A percentile compares a stretch with the other conserved stretches of the same genome.
phyloP scores from a whole-genome alignment of 2,329 filamentous ascomycete genomes.

The Cladosporium halotolerans region DNA sequence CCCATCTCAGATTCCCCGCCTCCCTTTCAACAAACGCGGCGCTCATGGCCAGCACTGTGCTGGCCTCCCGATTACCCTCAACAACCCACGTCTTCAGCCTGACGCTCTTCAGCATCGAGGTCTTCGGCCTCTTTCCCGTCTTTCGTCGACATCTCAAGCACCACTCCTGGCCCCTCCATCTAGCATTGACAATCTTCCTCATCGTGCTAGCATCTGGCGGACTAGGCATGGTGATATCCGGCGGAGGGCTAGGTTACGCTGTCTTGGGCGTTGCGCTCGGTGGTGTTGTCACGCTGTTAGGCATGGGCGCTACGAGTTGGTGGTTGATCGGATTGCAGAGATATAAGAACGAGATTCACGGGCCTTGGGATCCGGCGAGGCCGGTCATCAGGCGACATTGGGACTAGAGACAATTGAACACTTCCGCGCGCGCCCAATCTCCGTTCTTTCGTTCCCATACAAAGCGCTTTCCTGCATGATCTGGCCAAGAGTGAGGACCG shows the following conservation, averaged over 20 bases:
- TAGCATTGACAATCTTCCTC: slow-evolving; percentile 66
- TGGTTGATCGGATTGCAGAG: slow-evolving; percentile 96
- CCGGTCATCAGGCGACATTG: slow-evolving; percentile 67
- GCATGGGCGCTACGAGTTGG: slow-evolving; percentile 93
- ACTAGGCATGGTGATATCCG: slow-evolving; percentile 56
- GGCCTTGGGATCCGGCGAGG: slow-evolving; percentile 92
- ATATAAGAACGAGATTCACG: slow-evolving; percentile 98
- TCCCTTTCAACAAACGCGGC: slow-evolving; percentile 90
- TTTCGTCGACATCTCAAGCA: slow-evolving; percentile 84
- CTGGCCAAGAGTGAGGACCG: no score
- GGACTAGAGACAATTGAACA: not conserved
- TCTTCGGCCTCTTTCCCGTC: slow-evolving; percentile 96
- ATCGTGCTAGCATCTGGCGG: slow-evolving; percentile 75
- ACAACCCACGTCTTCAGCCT: slow-evolving; percentile 93
- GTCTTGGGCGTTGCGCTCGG: slow-evolving; percentile 71
- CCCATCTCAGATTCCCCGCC: slow-evolving; percentile 49
- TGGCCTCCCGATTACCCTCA: slow-evolving; percentile 80
- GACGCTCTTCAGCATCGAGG: slow-evolving; percentile 92
- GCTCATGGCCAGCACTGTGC: slow-evolving; percentile 89
- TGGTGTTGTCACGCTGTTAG: slow-evolving; percentile 64
- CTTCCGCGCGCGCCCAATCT: no score
- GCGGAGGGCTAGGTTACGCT: slow-evolving; percentile 50
- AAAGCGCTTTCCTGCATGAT: no score
- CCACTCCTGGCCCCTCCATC: slow-evolving; percentile 74
- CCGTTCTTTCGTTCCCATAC: no score